A percentile compares a stretch with the other conserved stretches of the same genome.
Conservation (phyloP, 495 filamentous ascomycete genomes). For the Cetradonia linearis region DNA sequence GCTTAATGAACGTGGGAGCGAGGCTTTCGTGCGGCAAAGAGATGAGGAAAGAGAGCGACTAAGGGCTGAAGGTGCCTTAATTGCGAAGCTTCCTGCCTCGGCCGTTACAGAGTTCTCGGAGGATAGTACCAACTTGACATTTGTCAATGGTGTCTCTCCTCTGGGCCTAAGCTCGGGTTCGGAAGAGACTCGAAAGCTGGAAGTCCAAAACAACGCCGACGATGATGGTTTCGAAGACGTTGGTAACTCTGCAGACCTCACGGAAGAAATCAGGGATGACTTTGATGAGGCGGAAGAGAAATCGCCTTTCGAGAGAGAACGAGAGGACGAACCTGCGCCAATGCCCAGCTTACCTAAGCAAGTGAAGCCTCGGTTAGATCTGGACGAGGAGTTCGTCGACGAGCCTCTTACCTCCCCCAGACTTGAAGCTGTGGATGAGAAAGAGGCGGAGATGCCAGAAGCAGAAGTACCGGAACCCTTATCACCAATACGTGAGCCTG, state of each 20-base stretch:
- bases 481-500: slow-evolving; percentile 21
- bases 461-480: slow-evolving; percentile 17
- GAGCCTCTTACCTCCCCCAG: slow-evolving; percentile 55
- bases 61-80: slow-evolving; percentile 53
- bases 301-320: slow-evolving; percentile 23
- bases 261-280: slow-evolving; percentile 50
- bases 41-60: slow-evolving; percentile 74
- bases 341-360: slow-evolving; percentile 15
- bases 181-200: slow-evolving; percentile 46
- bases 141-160: slow-evolving; percentile 27
- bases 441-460: slow-evolving; percentile 23
- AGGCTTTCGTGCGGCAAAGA: slow-evolving; percentile 70
- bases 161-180: slow-evolving; percentile 29
- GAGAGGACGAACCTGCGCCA: slow-evolving; percentile 11
- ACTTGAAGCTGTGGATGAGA: slow-evolving; percentile 35
- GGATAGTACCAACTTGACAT: slow-evolving; percentile 34
- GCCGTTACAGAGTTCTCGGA: slow-evolving; percentile 39
- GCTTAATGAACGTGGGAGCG: slow-evolving; percentile 84
- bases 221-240: slow-evolving; percentile 97
- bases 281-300: slow-evolving; percentile 33
- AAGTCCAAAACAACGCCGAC: slow-evolving; percentile 67
- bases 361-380: slow-evolving; percentile 28
- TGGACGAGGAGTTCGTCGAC: slow-evolving; percentile 61
- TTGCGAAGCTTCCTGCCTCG: slow-evolving; percentile 33
- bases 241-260: slow-evolving; percentile 53